phyloP scores from a whole-genome alignment of 148 eudicot species.

The Rheum nobile region DNA sequence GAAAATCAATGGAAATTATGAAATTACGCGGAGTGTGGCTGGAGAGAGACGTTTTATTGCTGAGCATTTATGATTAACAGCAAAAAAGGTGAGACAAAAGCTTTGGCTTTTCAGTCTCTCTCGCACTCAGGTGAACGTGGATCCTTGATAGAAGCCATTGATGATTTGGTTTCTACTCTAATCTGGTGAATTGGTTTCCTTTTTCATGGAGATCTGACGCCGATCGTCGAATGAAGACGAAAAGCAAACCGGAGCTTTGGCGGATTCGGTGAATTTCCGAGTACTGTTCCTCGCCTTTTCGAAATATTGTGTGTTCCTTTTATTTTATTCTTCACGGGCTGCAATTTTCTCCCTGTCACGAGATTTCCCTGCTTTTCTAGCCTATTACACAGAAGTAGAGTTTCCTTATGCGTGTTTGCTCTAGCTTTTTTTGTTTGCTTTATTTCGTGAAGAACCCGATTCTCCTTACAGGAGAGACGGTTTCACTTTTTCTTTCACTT shows the following conservation, averaged over 20 bases:
- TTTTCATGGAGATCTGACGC: not conserved
- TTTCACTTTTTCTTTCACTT: constrained; percentile 4
- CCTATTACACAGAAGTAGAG: not conserved
- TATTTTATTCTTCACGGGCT: not conserved
- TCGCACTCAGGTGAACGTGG: not conserved
- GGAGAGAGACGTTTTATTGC: not conserved
- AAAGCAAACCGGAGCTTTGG: not conserved
- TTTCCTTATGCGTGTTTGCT: not conserved
- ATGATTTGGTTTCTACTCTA: too few relatives aligned
- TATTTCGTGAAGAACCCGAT: constrained; percentile 1
- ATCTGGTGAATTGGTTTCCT: not conserved
- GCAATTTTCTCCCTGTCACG: not conserved
- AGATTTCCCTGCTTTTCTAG: not conserved
- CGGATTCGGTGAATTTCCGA: not conserved
- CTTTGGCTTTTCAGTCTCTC: constrained; percentile 1
- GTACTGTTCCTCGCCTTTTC: not conserved
- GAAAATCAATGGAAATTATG: constrained; percentile 1
- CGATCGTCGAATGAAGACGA: not conserved
- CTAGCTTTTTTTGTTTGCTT: not conserved
- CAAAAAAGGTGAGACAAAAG: constrained; percentile 3
- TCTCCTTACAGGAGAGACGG: not conserved
- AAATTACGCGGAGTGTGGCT: not conserved
- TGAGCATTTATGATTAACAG: constrained; percentile 6
- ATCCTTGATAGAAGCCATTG: not conserved
- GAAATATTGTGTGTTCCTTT: not conserved